Conservation (phyloP, 2,329 filamentous ascomycete species). For the Stagonosporopsis chrysanthemi region DNA sequence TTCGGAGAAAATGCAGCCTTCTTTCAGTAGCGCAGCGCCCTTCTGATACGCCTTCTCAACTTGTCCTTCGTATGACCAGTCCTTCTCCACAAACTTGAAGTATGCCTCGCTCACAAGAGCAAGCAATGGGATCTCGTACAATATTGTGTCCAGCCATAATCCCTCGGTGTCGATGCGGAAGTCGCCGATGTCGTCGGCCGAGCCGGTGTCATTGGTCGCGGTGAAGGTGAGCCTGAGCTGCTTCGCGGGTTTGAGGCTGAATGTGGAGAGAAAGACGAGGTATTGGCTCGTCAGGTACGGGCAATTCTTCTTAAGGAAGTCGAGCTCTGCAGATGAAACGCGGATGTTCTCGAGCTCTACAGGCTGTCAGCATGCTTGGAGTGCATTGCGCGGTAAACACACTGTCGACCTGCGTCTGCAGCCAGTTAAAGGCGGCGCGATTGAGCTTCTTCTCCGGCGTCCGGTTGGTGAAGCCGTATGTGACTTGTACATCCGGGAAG, state of each 20-base stretch:
- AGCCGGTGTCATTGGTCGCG: conserved; percentile 62
- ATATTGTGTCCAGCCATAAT: conserved; percentile 90
- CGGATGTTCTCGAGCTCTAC: conserved; percentile 82
- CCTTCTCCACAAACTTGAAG: conserved; percentile 93
- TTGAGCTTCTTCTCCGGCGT: conserved; percentile 93
- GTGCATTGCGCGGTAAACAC: conserved; percentile 9
- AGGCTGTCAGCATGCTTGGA: conserved; percentile 12
- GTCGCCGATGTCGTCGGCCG: conserved; percentile 73
- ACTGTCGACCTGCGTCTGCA: conserved; percentile 83
- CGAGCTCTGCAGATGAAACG: conserved; percentile 79
- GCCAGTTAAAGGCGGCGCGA: conserved; percentile 82
- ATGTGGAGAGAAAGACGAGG: conserved; percentile 80
- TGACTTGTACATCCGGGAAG: conserved; percentile 81
- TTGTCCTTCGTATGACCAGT: conserved; percentile 90
- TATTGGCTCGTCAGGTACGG: conserved; percentile 81
- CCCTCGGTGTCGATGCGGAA: conserved; percentile 80
- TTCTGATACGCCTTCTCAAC: conserved; percentile 85
- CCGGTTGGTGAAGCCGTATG: conserved; percentile 93
- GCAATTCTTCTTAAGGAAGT: conserved; percentile 80
- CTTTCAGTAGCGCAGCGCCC: conserved; percentile 76
- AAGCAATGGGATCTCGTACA: conserved; percentile 95
- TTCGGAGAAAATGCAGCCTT: conserved; percentile 89
- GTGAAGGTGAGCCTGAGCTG: conserved; percentile 78
- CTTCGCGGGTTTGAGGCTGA: conserved; percentile 80
- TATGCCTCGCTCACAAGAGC: conserved; percentile 94